Evolutionary conservation across 139 green algal genomes (phyloP).

Genomic region (Haematococcus lacustris): DNA sequence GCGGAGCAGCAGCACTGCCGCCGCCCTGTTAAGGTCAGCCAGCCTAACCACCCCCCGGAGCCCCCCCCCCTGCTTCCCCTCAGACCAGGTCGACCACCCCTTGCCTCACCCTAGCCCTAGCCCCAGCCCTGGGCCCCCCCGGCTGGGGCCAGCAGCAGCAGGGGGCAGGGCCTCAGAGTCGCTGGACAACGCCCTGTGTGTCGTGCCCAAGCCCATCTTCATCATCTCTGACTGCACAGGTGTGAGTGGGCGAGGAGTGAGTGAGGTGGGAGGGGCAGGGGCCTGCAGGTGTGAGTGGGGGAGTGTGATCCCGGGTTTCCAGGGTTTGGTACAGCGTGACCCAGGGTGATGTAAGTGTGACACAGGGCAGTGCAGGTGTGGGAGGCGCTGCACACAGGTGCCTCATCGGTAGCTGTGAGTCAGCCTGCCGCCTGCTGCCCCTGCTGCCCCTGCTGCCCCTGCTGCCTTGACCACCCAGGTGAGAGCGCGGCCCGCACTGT

Average conservation of each 20-base stretch:
- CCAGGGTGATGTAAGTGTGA: not conserved
- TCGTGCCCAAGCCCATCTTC: constrained; percentile 55
- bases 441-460: no score
- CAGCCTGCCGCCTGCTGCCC: no score
- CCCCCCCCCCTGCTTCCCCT: no score
- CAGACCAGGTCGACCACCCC: not conserved
- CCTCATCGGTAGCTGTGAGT: not conserved
- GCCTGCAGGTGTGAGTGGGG: no score
- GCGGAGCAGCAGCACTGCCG: not conserved
- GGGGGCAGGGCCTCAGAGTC: not conserved
- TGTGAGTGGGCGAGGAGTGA: not conserved
- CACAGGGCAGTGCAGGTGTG: not conserved
- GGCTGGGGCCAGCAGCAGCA: not conserved
- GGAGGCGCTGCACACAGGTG: not conserved
- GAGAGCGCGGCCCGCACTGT: constrained; percentile 46
- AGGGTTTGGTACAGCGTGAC: not conserved
- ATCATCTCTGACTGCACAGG: constrained; percentile 54
- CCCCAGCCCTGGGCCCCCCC: not conserved
- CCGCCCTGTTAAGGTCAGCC: no score
- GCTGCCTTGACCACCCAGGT: constrained; percentile 14
- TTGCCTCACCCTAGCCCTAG: not conserved
- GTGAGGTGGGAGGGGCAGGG: not conserved
- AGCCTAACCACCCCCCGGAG: not conserved
- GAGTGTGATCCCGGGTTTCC: no score
- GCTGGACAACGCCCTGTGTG: constrained; percentile 2